Evolutionary conservation across 1,284 basidiomycete genomes (phyloP).

Genomic region (Apiotrichum laibachii): DNA sequence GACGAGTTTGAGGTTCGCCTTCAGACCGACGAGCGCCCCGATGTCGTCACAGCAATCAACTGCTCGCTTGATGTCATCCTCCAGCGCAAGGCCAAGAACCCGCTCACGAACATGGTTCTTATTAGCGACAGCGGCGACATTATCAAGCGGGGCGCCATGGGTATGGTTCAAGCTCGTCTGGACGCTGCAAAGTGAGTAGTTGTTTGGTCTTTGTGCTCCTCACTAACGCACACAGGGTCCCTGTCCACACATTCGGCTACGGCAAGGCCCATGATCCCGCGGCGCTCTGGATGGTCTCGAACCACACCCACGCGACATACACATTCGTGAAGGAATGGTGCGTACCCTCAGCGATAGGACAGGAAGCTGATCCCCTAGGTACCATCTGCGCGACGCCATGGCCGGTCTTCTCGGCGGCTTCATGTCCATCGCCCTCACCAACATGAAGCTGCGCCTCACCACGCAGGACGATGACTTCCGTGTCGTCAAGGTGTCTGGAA

Average conservation of each 20-base stretch:
- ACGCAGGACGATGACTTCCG: slow-evolving; percentile 67
- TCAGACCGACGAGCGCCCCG: slow-evolving; percentile 81
- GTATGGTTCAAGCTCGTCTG: slow-evolving; percentile 88
- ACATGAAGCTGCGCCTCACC: slow-evolving; percentile 82
- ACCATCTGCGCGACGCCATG: slow-evolving; percentile 81
- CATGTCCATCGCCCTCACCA: slow-evolving; percentile 83
- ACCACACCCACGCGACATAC: slow-evolving; percentile 94
- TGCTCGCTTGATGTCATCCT: slow-evolving; percentile 88
- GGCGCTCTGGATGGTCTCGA: slow-evolving; percentile 97
- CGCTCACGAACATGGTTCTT: slow-evolving; percentile 83
- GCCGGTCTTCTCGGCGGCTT: slow-evolving; percentile 90
- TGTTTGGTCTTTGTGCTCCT: not conserved
- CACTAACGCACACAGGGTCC: slow-evolving; percentile 56
- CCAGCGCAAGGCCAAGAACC: slow-evolving; percentile 86
- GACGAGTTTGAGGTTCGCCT: slow-evolving; percentile 66
- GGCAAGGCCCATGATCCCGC: slow-evolving; percentile 94
- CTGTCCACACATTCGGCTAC: slow-evolving; percentile 95
- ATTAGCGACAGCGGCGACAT: slow-evolving; percentile 87
- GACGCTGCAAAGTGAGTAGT: slow-evolving; percentile 74
- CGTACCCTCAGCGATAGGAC: not conserved
- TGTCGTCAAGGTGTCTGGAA: slow-evolving; percentile 85
- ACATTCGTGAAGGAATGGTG: slow-evolving; percentile 91
- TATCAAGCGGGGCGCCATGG: slow-evolving; percentile 96
- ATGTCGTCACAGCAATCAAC: slow-evolving; percentile 94
- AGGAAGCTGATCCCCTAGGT: slow-evolving; percentile 36